Conservation (phyloP, 495 filamentous ascomycete species). For the Trichoderma erinaceum region DNA sequence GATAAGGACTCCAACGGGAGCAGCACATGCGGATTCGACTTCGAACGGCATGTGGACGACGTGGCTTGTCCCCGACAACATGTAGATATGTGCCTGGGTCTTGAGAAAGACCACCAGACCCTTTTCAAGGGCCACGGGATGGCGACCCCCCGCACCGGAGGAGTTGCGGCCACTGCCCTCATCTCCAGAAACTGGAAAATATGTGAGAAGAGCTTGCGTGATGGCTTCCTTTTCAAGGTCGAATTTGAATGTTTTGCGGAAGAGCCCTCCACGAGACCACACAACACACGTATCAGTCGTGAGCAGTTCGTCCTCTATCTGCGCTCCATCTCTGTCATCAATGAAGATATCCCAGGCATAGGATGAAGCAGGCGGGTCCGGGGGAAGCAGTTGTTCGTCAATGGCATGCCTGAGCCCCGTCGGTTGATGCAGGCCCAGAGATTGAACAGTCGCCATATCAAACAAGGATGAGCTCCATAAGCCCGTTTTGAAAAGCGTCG, state of each 20-base stretch:
- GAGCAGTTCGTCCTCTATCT: slow-evolving; percentile 74
- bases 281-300: slow-evolving; percentile 77
- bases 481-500: background rate
- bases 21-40: slow-evolving; percentile 78
- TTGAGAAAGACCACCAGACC: slow-evolving; percentile 88
- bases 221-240: slow-evolving; percentile 81
- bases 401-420: slow-evolving; percentile 76
- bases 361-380: slow-evolving; percentile 55
- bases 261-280: slow-evolving; percentile 82
- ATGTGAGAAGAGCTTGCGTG: slow-evolving; percentile 74
- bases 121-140: slow-evolving; percentile 41
- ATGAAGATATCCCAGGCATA: slow-evolving; percentile 66
- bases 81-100: slow-evolving; percentile 88
- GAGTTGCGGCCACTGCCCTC: slow-evolving; percentile 15
- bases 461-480: slow-evolving; percentile 10
- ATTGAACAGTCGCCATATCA: slow-evolving; percentile 79
- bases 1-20: slow-evolving; percentile 74
- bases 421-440: slow-evolving; percentile 82
- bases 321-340: slow-evolving; percentile 38
- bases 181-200: slow-evolving; percentile 59
- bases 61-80: slow-evolving; percentile 81
- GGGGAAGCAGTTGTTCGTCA: slow-evolving; percentile 67
- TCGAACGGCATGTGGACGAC: slow-evolving; percentile 91
- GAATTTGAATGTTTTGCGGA: slow-evolving; percentile 82
- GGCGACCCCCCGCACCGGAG: background rate